phyloP scores from a whole-genome alignment of 208 protist species.

The Trypanosomatidae sp. region DNA sequence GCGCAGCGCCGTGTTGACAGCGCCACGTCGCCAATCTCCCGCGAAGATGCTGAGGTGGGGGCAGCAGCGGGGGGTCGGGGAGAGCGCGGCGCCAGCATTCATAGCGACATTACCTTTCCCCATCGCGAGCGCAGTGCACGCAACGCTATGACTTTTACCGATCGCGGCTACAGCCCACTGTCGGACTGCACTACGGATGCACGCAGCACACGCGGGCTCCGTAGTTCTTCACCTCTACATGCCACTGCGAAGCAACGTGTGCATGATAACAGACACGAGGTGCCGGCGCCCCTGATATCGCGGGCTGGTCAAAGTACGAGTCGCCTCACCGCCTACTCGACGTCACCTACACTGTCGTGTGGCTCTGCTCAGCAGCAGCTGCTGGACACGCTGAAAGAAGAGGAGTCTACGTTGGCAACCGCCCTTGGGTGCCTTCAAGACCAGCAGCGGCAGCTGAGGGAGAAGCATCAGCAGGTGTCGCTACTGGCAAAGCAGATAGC shows the following conservation, averaged over 20 bases:
- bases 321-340: background rate
- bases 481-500: background rate
- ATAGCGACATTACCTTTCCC: background rate
- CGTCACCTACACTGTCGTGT: slow-evolving; percentile 6
- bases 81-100: background rate
- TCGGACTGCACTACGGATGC: background rate
- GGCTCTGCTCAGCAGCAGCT: slow-evolving; percentile 24
- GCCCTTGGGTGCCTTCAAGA: slow-evolving; percentile 26
- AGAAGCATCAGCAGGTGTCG: slow-evolving; percentile 18
- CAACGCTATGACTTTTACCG: background rate
- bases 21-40: slow-evolving; percentile 9
- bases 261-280: background rate
- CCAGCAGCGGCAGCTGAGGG: slow-evolving; percentile 24
- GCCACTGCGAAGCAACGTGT: too few relatives aligned
- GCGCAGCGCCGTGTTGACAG: slow-evolving; percentile 6
- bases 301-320: background rate
- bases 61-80: too few relatives aligned
- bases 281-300: background rate
- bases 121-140: background rate
- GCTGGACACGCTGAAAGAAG: slow-evolving; percentile 18
- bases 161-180: background rate
- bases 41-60: background rate
- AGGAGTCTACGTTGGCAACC: slow-evolving; percentile 25
- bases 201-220: background rate
- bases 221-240: background rate